Evolutionary conservation across 345 rosid species (phyloP), one percentile per base, ranked within the genome.

Genomic region (Gossypium longicalyx): DNA sequence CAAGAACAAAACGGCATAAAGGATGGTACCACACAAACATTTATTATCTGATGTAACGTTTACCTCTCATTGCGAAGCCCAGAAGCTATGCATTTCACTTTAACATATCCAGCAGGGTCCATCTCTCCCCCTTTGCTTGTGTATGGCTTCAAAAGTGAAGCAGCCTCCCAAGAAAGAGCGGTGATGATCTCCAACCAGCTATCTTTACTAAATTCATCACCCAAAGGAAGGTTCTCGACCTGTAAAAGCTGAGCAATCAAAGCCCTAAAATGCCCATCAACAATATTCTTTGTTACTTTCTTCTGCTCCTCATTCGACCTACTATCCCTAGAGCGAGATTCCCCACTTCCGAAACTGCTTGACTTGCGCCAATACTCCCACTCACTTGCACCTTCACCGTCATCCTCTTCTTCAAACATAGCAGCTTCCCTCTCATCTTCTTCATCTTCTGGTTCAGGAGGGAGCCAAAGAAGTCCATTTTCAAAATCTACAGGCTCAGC

Each of bases 61-160:
- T 94, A 93, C 99, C 99, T 96, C 62, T 96, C 95, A 82, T 75
- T 76, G 64, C 86, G 92, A 25, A 56, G 81, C 56, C 99, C 97
- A 78, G 97, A 89, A 77, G 99, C 98, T 79, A 96, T 75, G 87
- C 99, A 96, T 78, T 96, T 93, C 60, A 96, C 93, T 85, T 96
- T 93, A 76, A 96, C 97, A 85, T 96, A 93, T 45, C 97, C 98
- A 83, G 92, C 97, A 34, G 99, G 99, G 81, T 96, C 99, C 99
- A 96, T 96, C 77, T 97, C 97, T 74, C 99, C 97, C 74, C 93
- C 87, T 79, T 79, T 85, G 83, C 97, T 96, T 83, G 77, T 93
- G 83, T 96, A 98, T 66, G 98, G 99, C 86, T 96, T 96, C 74
- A 96, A 64, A 53, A 93, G 86, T 27, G 93, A 87, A 48, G 98